phyloP scores from a whole-genome alignment of 192 early-diverging fungal species.

The Backusella parvicylindrica region DNA sequence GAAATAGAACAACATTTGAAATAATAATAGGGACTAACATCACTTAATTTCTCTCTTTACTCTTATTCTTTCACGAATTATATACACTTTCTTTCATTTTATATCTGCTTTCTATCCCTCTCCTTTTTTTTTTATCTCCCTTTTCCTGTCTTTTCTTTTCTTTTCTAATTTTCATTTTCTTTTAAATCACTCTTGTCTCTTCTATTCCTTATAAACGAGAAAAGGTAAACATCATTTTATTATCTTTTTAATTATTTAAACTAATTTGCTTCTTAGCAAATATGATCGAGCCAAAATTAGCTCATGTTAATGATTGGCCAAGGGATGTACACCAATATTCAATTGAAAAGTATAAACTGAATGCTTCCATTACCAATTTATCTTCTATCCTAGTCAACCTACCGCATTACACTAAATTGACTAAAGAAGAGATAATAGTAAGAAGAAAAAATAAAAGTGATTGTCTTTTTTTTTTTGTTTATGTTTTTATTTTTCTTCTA shows the following conservation, averaged over 20 bases:
- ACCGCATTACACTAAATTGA: not conserved
- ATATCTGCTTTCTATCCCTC: not conserved
- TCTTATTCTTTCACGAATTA: not conserved
- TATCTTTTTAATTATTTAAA: not conserved
- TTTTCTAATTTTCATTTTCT: not conserved
- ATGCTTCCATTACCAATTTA: not conserved
- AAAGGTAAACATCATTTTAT: not conserved
- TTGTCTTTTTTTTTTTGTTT: not conserved
- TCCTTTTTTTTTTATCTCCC: not conserved
- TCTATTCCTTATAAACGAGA: not conserved
- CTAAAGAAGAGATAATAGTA: constrained; percentile 3
- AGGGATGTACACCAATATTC: not conserved
- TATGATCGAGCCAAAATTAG: not conserved
- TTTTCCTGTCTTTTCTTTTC: not conserved
- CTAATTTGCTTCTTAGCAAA: not conserved
- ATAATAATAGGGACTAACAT: not conserved
- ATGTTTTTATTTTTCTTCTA: constrained; percentile 7
- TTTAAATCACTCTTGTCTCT: not conserved
- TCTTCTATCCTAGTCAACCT: not conserved
- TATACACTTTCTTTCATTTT: not conserved
- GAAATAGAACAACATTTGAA: not conserved
- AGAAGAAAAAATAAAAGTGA: not conserved
- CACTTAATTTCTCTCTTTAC: not conserved
- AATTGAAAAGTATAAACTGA: not conserved
- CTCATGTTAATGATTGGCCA: not conserved